These are phyloP conservation scores for Exophiala viscosa DNA, from an alignment of 2,329 filamentous ascomycete genomes.

Conservation along the genomic window DNA sequence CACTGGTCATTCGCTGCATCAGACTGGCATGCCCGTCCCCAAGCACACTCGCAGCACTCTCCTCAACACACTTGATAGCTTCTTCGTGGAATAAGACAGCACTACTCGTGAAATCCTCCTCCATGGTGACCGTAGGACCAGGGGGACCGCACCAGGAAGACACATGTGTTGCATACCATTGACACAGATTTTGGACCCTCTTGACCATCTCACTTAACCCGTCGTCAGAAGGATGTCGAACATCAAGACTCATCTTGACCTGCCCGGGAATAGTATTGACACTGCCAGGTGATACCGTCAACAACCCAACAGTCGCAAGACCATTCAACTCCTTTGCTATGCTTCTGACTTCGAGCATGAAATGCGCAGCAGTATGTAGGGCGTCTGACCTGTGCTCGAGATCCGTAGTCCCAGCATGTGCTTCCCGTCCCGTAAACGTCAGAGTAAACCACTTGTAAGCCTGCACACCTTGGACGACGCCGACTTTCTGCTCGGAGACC, in stretches of 20 bases:
- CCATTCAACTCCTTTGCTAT: conserved; percentile 56
- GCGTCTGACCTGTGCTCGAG: conserved; percentile 65
- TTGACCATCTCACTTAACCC: conserved; percentile 17
- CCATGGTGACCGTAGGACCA: conserved; percentile 7
- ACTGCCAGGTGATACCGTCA: conserved; percentile 62
- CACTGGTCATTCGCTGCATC: conserved; percentile 55
- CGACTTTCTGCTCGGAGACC: conserved; percentile 59
- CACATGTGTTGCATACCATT: background rate
- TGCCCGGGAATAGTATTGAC: conserved; percentile 70
- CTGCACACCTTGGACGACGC: conserved; percentile 69
- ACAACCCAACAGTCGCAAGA: conserved; percentile 66
- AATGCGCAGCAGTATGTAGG: conserved; percentile 61
- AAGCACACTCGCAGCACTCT: conserved; percentile 56
- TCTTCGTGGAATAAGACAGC: conserved; percentile 63
- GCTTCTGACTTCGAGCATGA: conserved; percentile 64
- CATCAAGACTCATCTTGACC: conserved; percentile 42
- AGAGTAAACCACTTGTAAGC: conserved; percentile 72
- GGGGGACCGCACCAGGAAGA: too few species aligned
- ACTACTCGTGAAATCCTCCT: conserved; percentile 36
- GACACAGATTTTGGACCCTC: conserved; percentile 2
- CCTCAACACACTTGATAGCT: conserved; percentile 63
- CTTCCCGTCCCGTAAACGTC: conserved; percentile 62
- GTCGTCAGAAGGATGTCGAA: conserved; percentile 22
- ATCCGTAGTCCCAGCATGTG: conserved; percentile 72
- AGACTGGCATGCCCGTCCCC: conserved; percentile 42